Percentiles rank a stretch among this genome's conserved stretches.
These are phyloP conservation scores for Penicillium sclerotiorum DNA, from an alignment of 2,329 filamentous ascomycete genomes.

Conservation along the genomic window DNA sequence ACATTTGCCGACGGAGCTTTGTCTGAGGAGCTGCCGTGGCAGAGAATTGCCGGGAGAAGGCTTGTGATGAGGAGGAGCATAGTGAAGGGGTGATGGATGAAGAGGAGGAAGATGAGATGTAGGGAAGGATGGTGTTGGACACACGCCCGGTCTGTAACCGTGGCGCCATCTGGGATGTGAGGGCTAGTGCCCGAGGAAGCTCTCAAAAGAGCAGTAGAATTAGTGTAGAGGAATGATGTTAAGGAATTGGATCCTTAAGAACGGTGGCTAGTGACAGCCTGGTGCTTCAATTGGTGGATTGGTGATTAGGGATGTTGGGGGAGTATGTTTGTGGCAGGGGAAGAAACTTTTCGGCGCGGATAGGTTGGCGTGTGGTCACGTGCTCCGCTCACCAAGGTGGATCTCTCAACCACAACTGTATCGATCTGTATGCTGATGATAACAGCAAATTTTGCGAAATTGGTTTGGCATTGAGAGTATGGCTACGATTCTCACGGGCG, in stretches of 20 bases:
- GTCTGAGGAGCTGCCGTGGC: conserved; percentile 45
- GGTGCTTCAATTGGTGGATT: conserved; percentile 23
- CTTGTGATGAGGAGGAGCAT: conserved; percentile 24
- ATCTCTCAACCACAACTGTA: not conserved
- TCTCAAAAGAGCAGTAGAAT: not conserved
- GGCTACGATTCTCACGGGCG: too few relatives aligned
- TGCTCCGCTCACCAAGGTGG: conserved; percentile 6
- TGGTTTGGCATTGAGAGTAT: too few relatives aligned
- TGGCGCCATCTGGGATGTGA: conserved; percentile 38
- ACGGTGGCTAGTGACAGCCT: conserved; percentile 10
- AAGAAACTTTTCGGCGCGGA: conserved; percentile 35
- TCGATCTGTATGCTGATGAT: too few relatives aligned
- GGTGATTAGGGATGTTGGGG: conserved; percentile 12
- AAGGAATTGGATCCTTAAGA: not conserved
- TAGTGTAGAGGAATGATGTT: not conserved
- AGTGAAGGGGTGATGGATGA: conserved; percentile 18
- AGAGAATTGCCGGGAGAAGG: conserved; percentile 35
- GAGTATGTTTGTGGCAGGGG: conserved; percentile 21
- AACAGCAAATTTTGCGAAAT: not conserved
- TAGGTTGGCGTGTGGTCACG: conserved; percentile 25
- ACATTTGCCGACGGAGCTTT: conserved; percentile 58
- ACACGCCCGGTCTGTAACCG: conserved; percentile 42
- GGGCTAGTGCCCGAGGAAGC: conserved; percentile 6
- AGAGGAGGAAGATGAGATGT: conserved; percentile 31
- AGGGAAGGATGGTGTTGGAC: conserved; percentile 37